phyloP scores from a whole-genome alignment of 2,329 filamentous ascomycete species.

The Talaromyces sp. region DNA sequence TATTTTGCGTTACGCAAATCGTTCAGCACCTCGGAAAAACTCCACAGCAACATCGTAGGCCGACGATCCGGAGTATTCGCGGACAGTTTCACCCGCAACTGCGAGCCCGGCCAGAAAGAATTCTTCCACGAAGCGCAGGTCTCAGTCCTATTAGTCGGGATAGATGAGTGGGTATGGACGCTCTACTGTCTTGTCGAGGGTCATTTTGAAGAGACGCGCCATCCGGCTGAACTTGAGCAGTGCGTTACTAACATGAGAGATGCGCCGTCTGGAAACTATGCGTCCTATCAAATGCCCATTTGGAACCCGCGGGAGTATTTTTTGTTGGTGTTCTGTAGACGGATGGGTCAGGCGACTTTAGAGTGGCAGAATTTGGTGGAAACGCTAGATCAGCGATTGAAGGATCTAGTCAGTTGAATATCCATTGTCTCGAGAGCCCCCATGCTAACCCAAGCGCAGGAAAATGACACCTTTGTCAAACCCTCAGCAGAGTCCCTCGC shows the following conservation, averaged over 20 bases:
- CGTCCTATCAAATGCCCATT: background rate
- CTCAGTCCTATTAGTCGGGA: slow-evolving; percentile 1
- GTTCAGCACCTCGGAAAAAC: background rate
- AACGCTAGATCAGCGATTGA: background rate
- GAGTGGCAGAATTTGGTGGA: slow-evolving; percentile 15
- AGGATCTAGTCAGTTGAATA: background rate
- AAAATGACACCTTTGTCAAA: slow-evolving; percentile 4
- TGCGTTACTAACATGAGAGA: background rate
- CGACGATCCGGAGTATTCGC: background rate
- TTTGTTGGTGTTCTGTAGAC: background rate
- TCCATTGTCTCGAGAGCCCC: background rate
- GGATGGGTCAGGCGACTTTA: slow-evolving; percentile 1
- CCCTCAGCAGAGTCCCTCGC: background rate
- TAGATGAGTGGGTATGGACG: slow-evolving; percentile 13
- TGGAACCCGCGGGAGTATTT: slow-evolving; percentile 11
- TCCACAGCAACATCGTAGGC: background rate
- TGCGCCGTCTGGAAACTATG: slow-evolving; percentile 3
- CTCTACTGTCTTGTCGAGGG: slow-evolving; percentile 7
- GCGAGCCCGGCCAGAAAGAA: background rate
- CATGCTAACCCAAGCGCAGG: background rate
- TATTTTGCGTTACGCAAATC: background rate
- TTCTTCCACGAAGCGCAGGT: slow-evolving; percentile 4
- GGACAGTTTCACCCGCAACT: background rate
- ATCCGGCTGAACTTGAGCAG: background rate
- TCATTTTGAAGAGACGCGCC: background rate